Percentiles rank a stretch among this genome's conserved stretches.
Evolutionary conservation across 805 yeast species (phyloP).

Genomic region (Yarrowia sp.): DNA sequence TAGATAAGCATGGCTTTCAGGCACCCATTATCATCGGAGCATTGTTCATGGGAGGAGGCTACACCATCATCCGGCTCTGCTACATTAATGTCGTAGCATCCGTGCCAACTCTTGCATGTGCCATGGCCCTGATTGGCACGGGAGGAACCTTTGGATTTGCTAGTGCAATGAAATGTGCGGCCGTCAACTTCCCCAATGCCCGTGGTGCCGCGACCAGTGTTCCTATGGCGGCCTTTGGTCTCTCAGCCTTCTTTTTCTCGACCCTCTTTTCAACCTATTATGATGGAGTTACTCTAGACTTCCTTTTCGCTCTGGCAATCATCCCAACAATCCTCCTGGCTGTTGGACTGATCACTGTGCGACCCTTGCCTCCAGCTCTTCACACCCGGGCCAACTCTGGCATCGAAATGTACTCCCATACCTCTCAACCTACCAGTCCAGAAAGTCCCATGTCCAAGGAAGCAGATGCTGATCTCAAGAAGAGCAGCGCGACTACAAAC

Average conservation of each 20-base stretch:
- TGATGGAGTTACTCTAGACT: conserved; percentile 63
- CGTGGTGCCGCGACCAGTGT: conserved; percentile 42
- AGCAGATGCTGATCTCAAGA: conserved; percentile 30
- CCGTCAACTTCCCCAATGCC: conserved; percentile 64
- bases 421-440: conserved; percentile 9
- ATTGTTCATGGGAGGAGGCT: conserved; percentile 12
- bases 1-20: conserved; percentile 66
- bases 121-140: conserved; percentile 64
- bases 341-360: conserved; percentile 40
- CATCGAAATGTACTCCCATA: conserved; percentile 5
- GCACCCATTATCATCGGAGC: conserved; percentile 37
- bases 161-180: conserved; percentile 75
- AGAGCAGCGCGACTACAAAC: conserved; percentile 3
- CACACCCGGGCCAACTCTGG: conserved; percentile 14
- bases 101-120: conserved; percentile 54
- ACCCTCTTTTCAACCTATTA: conserved; percentile 59
- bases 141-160: conserved; percentile 74
- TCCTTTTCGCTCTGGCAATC: conserved; percentile 58
- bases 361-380: conserved; percentile 35
- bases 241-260: conserved; percentile 66
- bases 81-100: conserved; percentile 55
- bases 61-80: conserved; percentile 55
- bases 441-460: conserved; percentile 19
- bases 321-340: conserved; percentile 57
- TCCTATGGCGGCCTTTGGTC: conserved; percentile 38